Evolutionary conservation across 1,139 yeast species (phyloP), one percentile per base, ranked within the genome.

Genomic region (Geotrichum cucujoidarum): DNA sequence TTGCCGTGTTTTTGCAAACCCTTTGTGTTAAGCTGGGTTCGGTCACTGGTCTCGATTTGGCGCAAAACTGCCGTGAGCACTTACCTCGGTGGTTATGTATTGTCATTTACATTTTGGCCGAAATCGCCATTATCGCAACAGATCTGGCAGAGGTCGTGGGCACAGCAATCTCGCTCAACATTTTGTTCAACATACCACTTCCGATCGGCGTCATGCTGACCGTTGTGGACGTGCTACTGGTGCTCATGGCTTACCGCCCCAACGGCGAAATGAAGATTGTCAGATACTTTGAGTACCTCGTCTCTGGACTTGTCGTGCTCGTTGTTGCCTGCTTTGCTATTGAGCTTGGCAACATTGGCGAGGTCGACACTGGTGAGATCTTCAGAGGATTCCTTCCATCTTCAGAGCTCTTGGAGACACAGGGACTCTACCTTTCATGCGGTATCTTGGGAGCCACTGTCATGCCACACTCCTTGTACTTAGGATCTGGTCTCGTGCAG

Each of bases 111-210:
- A 55, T 83, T 37, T 71, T 83, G 52, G 90, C 95, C 1, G 95
- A 86, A 62, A 72, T 76, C 59, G 94, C 95, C 29, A 85, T 86
- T 51, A 77, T 86, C 45, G 88, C 95, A 1, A 86, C 95, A 0
- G 95, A 86, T 70, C 74, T 86, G 8, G 94, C 95, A 2, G 95
- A 86, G 60, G 95, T 86, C 30, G 83, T 86, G 48, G 95, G 95
- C 58, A 78, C 88, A n/a, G 94, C 95, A 3, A 80, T 86, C 57
- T 92, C 95, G 0, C 69, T 86, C 52, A 84, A 86, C 60, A 80
- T 86, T 47, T 70, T 86, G 52, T 58, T 83, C 40, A 74, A 73
- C 45, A 72, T 86, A 14, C 95, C 95, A 0, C 68, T 86, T 32
- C 82, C 89, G 8, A 92, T 90, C 0, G 95, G 95, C 49, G 88